Evolutionary conservation across 2,329 filamentous ascomycete genomes (phyloP).

Genomic region (Fusarium sp.): DNA sequence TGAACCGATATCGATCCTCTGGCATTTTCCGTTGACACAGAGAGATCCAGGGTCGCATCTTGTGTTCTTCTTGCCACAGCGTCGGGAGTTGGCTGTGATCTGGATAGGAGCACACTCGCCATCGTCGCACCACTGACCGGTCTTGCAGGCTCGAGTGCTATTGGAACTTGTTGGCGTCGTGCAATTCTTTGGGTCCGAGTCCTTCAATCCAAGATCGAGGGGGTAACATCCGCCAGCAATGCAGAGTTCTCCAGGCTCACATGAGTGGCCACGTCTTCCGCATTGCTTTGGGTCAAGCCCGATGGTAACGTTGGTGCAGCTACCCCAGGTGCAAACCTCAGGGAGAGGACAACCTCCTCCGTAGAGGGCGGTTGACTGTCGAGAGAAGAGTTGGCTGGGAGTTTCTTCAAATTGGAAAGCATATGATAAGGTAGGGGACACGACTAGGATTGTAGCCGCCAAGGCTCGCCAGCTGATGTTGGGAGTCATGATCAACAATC

Average conservation of each 20-base stretch:
- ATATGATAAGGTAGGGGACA: neutral
- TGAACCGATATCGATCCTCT: constrained; percentile 28
- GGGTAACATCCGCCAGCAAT: constrained; percentile 26
- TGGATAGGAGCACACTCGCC: constrained; percentile 27
- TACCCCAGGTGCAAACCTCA: constrained; percentile 28
- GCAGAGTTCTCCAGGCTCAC: constrained; percentile 30
- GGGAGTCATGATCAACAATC: constrained; percentile 14
- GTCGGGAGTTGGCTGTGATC: constrained; percentile 20
- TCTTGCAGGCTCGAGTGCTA: constrained; percentile 1
- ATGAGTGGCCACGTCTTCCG: constrained; percentile 21
- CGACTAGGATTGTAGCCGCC: constrained; percentile 1
- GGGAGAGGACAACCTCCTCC: constrained; percentile 30
- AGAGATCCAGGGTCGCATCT: constrained; percentile 21
- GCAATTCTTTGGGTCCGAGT: constrained; percentile 3
- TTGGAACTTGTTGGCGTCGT: neutral
- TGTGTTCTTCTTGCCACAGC: constrained; percentile 5
- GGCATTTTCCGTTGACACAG: constrained; percentile 29
- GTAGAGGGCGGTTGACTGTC: constrained; percentile 14
- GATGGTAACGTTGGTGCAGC: constrained; percentile 29
- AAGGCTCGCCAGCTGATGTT: constrained; percentile 22
- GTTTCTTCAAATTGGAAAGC: constrained; percentile 1
- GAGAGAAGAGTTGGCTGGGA: constrained; percentile 1
- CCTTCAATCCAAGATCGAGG: constrained; percentile 13
- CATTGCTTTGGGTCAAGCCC: constrained; percentile 27
- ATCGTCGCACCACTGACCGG: constrained; percentile 33